phyloP scores from a whole-genome alignment of 2,329 filamentous ascomycete species.

The Ophiostoma sp. region DNA sequence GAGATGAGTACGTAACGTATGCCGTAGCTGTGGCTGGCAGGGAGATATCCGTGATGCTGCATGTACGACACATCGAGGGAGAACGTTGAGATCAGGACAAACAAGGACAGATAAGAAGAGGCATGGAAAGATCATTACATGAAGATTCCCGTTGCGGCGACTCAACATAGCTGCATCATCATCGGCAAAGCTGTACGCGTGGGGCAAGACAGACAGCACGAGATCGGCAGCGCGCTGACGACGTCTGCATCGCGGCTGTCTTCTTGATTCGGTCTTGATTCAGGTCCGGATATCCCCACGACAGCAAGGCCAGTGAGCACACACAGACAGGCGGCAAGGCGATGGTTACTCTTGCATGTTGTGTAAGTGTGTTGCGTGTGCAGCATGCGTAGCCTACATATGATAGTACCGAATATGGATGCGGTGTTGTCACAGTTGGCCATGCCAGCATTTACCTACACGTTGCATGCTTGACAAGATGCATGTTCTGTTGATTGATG shows the following conservation, averaged over 20 bases:
- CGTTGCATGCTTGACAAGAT: background rate
- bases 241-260: constrained; percentile 8
- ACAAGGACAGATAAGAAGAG: no score
- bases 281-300: constrained; percentile 7
- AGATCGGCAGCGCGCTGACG: constrained; percentile 8
- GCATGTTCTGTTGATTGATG: no score
- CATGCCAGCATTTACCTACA: no score
- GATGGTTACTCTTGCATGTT: background rate
- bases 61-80: no score
- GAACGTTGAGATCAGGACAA: no score
- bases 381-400: background rate
- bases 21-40: no score
- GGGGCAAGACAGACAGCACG: background rate
- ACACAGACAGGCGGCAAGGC: background rate
- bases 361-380: constrained; percentile 2
- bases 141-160: no score
- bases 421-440: no score
- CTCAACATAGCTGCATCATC: background rate
- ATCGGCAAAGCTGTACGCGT: background rate
- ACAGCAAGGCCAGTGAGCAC: background rate
- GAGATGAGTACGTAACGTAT: no score
- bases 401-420: no score
- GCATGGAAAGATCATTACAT: no score
- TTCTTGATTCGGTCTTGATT: background rate
- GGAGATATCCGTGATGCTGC: no score